Evolutionary conservation across 768 basidiomycete species (phyloP), one percentile per base, ranked within the genome.

Genomic region (Pisolithus orientalis): DNA sequence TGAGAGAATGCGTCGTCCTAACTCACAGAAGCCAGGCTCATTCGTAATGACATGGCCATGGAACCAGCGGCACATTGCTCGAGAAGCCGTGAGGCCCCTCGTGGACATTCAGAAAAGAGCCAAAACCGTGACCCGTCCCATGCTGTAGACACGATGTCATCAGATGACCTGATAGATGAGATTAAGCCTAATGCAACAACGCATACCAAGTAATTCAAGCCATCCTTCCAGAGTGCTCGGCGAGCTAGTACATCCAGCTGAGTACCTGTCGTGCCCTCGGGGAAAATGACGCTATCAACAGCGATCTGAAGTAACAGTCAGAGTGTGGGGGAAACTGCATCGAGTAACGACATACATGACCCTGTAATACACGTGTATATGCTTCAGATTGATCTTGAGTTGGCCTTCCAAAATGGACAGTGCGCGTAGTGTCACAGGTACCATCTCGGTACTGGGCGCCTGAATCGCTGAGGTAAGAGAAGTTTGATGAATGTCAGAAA

Each of bases 31-130:
- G 0, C 93, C 94, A 44, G 94, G 95, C 70, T 97, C 94, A 61
- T 96, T 94, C 44, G 93, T 93, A 53, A 94, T 83, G 59, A 94
- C 83, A 67, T 96, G 85, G 10, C 96, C 96, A n/a, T n/a, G 83
- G 82, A 24, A 78, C 75, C 31, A 97, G 77, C 2, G 89, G 79
- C 29, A 84, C 76, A 39, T 74, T 74, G 61, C 77, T 83, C 21
- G 81, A 77, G 70, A 95, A 90, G 39, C 85, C 80, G 53, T 92
- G 83, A 14, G 90, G 81, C 10, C 93, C 89, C 71, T 91, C 90
- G 60, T 92, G 87, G 21, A 90, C 87, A 53, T 80, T 88, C 63
- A 94, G 74, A 73, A 88, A 95, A 34, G 86, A 83, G 17, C 92
- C 92, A 57, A 94, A 80, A 24, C 92, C 93, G 63, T 95, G 92